phyloP scores from a whole-genome alignment of 192 early-diverging fungal species.

The Backusella psychrophila region DNA sequence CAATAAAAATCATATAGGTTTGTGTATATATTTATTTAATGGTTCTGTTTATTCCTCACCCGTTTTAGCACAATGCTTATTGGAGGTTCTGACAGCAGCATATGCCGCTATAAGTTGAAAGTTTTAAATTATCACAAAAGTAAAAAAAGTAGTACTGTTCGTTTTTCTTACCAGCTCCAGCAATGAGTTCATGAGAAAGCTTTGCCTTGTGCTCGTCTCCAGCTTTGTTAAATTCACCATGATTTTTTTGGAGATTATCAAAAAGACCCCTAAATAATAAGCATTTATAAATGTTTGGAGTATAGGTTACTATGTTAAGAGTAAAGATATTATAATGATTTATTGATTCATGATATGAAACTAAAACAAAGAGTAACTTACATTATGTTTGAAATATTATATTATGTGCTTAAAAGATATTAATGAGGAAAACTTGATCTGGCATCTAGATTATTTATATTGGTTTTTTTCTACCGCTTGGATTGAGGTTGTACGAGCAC shows the following conservation, averaged over 20 bases:
- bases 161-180: neutral
- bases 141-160: neutral
- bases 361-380: neutral
- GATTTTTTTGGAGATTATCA: neutral
- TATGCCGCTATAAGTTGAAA: slow-evolving; percentile 5
- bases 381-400: neutral
- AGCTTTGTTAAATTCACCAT: neutral
- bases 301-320: too few relatives aligned
- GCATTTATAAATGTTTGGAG: too few relatives aligned
- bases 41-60: neutral
- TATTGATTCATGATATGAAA: too few relatives aligned
- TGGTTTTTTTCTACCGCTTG: neutral
- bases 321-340: neutral
- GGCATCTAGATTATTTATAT: neutral
- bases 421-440: neutral
- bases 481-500: neutral
- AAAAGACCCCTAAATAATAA: neutral
- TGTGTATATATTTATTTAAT: neutral
- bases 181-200: slow-evolving; percentile 5
- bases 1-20: neutral
- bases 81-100: slow-evolving; percentile 32
- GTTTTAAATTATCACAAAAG: neutral
- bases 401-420: neutral
- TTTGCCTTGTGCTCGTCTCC: neutral
- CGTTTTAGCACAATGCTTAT: slow-evolving; percentile 24